Percentiles rank a stretch among this genome's conserved stretches.
Evolutionary conservation across 148 eudicot genomes (phyloP).

Genomic region (Rhododendron henanense): DNA sequence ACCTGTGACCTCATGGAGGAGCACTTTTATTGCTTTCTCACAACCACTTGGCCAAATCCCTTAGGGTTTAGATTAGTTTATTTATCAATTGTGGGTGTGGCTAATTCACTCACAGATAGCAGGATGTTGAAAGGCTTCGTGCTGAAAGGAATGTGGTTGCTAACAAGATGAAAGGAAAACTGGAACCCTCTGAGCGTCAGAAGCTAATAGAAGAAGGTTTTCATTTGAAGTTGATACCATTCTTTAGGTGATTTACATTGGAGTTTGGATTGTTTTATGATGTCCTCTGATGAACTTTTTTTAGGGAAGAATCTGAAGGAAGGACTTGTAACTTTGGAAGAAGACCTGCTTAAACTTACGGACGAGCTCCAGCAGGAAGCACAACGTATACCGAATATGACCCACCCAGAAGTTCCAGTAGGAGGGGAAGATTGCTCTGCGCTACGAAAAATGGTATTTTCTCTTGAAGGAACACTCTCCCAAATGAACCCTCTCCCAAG

Average conservation of each 20-base stretch:
- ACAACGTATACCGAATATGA: constrained; percentile 89
- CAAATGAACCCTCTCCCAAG: neutral
- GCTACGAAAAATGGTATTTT: constrained; percentile 58
- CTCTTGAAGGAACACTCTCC: constrained; percentile 28
- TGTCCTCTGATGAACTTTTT: constrained; percentile 20
- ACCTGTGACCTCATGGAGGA: too few relatives aligned
- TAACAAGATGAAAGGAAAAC: constrained; percentile 89
- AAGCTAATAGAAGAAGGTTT: constrained; percentile 86
- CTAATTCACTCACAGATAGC: constrained; percentile 85
- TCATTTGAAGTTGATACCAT: neutral
- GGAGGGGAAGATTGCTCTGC: constrained; percentile 79
- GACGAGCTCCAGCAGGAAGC: constrained; percentile 91
- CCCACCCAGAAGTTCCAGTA: constrained; percentile 85
- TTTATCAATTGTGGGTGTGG: constrained; percentile 56
- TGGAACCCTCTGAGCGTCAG: constrained; percentile 78
- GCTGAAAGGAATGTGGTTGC: constrained; percentile 89
- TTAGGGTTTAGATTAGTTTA: constrained; percentile 14
- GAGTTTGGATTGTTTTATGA: constrained; percentile 19
- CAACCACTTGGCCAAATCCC: too few relatives aligned
- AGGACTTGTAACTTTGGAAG: constrained; percentile 61
- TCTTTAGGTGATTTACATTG: neutral
- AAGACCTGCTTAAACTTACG: constrained; percentile 62
- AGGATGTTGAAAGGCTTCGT: constrained; percentile 94
- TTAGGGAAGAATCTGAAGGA: constrained; percentile 86
- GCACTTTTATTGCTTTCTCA: too few relatives aligned